Evolutionary conservation across 768 basidiomycete genomes (phyloP), one percentile per base, ranked within the genome.

Genomic region (Kwoniella dejecticola): DNA sequence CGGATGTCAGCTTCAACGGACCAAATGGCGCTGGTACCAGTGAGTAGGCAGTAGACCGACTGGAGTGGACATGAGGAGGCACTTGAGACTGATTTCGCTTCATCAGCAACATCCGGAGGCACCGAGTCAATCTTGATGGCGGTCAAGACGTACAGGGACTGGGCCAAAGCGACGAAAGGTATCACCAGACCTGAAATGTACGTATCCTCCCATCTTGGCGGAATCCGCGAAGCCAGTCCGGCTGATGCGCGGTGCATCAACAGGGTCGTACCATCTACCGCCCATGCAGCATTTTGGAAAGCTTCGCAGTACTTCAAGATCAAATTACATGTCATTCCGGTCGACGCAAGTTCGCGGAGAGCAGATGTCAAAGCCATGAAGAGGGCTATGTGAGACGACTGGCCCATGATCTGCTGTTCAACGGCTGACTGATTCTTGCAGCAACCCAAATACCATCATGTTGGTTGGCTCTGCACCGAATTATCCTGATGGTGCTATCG

Each of bases 51-150:
- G 10, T 29, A 33, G 44, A n/a, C 42, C 2, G 52, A 31, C 19
- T 31, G 10, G 19, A 15, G 10, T 1, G 23, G 26, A 27, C 24
- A 33, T 29, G 30, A 19, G 33, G 3, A 4, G 21, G 8, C n/a
- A n/a, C n/a, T n/a, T n/a, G n/a, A n/a, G n/a, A 44, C 56, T 67
- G 50, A 68, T 36, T n/a, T n/a, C n/a, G 7, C 11, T 40, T 44
- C 21, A 48, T 1, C 26, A 78, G 77, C 94, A 79, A 99, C 95
- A 1, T 89, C 89, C 0, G 95, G 95, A 13, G 95, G 95, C 5
- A 99, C 95, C 0, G 95, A 99, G 77, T 90, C 89, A 21, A 97
- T 98, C 68, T 82, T 99, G 49, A 93, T 97, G 92, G 87, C 92
- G 1, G 84, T 91, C 67, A 97, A 97, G 82, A 89, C 93, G 0